Conservation (phyloP, 2,329 filamentous ascomycete species). For the Colletotrichum filicis region DNA sequence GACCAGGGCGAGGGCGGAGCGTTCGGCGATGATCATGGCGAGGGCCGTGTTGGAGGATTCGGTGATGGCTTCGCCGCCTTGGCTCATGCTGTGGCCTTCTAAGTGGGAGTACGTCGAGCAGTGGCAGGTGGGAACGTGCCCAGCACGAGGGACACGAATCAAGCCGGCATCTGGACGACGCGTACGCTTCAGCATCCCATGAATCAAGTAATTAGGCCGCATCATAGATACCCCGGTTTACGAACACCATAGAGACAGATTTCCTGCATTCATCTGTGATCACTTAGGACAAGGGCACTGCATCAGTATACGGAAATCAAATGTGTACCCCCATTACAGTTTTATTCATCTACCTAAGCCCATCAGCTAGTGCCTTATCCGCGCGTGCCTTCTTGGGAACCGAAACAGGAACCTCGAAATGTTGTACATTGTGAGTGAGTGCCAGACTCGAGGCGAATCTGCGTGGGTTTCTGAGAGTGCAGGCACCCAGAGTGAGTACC, state of each 20-base stretch:
- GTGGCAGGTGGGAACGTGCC: not conserved
- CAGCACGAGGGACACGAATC: not conserved
- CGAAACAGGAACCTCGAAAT: constrained; percentile 31
- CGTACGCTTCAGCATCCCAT: too few relatives aligned
- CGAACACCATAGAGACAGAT: too few relatives aligned
- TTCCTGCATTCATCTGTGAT: too few relatives aligned
- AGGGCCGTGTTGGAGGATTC: not conserved
- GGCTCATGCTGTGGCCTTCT: not conserved
- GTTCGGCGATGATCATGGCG: too few relatives aligned
- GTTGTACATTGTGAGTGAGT: constrained; percentile 34
- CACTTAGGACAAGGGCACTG: too few relatives aligned
- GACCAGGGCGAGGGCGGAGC: too few relatives aligned
- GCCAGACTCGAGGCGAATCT: constrained; percentile 23
- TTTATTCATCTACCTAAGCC: constrained; percentile 37
- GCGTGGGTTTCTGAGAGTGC: constrained; percentile 10
- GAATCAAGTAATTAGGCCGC: too few relatives aligned
- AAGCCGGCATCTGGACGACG: too few relatives aligned
- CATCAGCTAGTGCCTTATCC: constrained; percentile 35
- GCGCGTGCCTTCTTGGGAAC: constrained; percentile 30
- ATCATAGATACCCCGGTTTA: too few relatives aligned
- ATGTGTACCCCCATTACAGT: constrained; percentile 32
- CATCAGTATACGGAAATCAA: not conserved
- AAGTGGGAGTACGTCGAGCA: not conserved
- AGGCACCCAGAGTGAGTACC: not conserved
- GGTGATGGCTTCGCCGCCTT: not conserved